phyloP scores from a whole-genome alignment of 768 basidiomycete species.

The Lanmaoa pseudosensibilis region DNA sequence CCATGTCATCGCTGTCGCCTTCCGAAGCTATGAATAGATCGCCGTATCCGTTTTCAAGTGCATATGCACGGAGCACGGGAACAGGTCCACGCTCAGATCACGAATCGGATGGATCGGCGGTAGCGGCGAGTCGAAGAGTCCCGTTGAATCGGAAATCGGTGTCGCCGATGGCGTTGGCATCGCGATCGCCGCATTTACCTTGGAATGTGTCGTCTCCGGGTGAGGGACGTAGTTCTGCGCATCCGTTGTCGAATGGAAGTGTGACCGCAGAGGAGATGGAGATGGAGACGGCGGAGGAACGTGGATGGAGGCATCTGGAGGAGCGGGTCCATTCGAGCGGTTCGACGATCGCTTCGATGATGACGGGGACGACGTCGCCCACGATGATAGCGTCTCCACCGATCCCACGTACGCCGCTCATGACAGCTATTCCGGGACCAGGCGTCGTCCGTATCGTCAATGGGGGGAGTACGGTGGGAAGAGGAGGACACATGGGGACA shows the following conservation, averaged over 20 bases:
- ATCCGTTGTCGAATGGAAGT: conserved; percentile 19
- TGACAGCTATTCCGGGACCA: conserved; percentile 12
- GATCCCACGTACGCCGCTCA: conserved; percentile 41
- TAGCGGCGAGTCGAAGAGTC: conserved; percentile 50
- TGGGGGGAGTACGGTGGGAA: conserved; percentile 17
- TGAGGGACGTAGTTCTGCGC: conserved; percentile 28
- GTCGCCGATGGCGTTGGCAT: conserved; percentile 69
- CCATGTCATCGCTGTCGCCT: conserved; percentile 61
- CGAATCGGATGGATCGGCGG: conserved; percentile 51
- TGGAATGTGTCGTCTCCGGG: conserved; percentile 44
- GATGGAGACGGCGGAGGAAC: conserved; percentile 21
- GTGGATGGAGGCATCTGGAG: conserved; percentile 35
- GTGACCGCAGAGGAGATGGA: conserved; percentile 27
- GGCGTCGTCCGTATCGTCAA: conserved; percentile 30
- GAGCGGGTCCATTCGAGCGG: background rate
- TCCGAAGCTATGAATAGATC: conserved; percentile 44
- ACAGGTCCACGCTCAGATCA: conserved; percentile 44
- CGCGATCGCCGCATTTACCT: conserved; percentile 37
- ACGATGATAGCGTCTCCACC: conserved; percentile 39
- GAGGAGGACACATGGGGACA: conserved; percentile 21
- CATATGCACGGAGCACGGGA: conserved; percentile 16
- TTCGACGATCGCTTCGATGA: background rate
- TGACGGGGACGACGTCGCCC: conserved; percentile 41
- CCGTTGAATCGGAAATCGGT: conserved; percentile 65
- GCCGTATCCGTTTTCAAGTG: conserved; percentile 24